A percentile compares a stretch with the other conserved stretches of the same genome.
These are phyloP conservation scores for Ambrosiella beaveri DNA, from an alignment of 2,329 filamentous ascomycete species.

Conservation along the genomic window DNA sequence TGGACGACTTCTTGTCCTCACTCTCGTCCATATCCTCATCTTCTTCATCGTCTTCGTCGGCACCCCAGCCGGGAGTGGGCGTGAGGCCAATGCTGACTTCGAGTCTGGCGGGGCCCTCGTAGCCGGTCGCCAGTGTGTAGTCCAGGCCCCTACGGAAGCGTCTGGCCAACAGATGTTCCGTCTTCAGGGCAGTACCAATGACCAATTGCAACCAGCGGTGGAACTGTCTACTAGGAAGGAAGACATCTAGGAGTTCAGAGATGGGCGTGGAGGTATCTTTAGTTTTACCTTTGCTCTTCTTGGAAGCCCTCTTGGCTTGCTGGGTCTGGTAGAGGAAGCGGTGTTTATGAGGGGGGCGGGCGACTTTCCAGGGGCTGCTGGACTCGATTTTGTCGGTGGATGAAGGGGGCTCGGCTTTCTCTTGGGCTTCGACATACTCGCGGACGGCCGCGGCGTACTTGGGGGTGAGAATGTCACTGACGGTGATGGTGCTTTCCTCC, in stretches of 20 bases:
- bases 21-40: slow-evolving; percentile 28
- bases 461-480: slow-evolving; percentile 60
- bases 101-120: slow-evolving; percentile 59
- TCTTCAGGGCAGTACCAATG: slow-evolving; percentile 52
- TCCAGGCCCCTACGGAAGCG: slow-evolving; percentile 76
- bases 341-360: slow-evolving; percentile 85
- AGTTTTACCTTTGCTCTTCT: slow-evolving; percentile 6
- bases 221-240: slow-evolving; percentile 75
- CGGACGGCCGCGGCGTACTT: slow-evolving; percentile 61
- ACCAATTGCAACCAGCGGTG: slow-evolving; percentile 75
- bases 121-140: slow-evolving; percentile 82
- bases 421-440: slow-evolving; percentile 50
- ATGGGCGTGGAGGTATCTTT: slow-evolving; percentile 33
- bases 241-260: slow-evolving; percentile 60
- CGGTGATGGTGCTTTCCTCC: slow-evolving; percentile 66
- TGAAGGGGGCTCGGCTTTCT: slow-evolving; percentile 30
- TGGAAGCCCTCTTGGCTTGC: slow-evolving; percentile 22
- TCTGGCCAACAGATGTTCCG: slow-evolving; percentile 62
- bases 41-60: slow-evolving; percentile 38
- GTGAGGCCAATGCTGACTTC: slow-evolving; percentile 82
- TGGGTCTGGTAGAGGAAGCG: slow-evolving; percentile 63
- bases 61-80: slow-evolving; percentile 70
- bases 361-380: slow-evolving; percentile 51
- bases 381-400: slow-evolving; percentile 40
- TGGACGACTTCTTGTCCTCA: slow-evolving; percentile 19